Percentiles rank a stretch among this genome's conserved stretches.
phyloP scores from a whole-genome alignment of 2,329 filamentous ascomycete genomes.

The Colletotrichum noveboracense region DNA sequence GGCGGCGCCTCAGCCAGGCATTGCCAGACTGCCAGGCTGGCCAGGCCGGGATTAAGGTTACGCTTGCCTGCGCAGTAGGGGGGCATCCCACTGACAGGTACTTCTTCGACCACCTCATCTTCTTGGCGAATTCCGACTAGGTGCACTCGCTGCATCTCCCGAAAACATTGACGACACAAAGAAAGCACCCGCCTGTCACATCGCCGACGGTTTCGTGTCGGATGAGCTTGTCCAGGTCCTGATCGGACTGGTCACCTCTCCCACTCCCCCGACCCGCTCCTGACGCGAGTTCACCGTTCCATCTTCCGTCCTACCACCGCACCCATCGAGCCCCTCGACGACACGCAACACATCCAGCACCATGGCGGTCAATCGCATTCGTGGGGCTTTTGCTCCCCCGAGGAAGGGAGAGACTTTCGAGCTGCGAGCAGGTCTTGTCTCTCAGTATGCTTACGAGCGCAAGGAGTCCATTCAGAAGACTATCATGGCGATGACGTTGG shows the following conservation, averaged over 20 bases:
- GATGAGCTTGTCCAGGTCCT: slow-evolving; percentile 18
- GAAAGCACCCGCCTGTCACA: background rate
- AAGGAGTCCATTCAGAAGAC: slow-evolving; percentile 99
- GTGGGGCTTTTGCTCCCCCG: slow-evolving; percentile 89
- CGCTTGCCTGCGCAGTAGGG: slow-evolving; percentile 10
- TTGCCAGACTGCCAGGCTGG: slow-evolving; percentile 6
- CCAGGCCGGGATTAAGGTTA: slow-evolving; percentile 19
- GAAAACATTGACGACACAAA: background rate
- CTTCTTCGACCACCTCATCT: slow-evolving; percentile 22
- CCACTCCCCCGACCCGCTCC: background rate
- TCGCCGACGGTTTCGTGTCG: background rate
- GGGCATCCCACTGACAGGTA: slow-evolving; percentile 13
- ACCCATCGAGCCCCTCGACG: slow-evolving; percentile 30
- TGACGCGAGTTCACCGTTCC: background rate
- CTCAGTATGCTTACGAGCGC: slow-evolving; percentile 98
- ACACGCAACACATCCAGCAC: slow-evolving; percentile 30
- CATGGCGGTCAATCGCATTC: slow-evolving; percentile 97
- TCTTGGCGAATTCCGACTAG: slow-evolving; percentile 17
- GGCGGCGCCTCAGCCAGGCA: background rate
- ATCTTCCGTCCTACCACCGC: background rate
- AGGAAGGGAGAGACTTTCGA: slow-evolving; percentile 98
- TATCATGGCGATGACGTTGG: slow-evolving; percentile 99
- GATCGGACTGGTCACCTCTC: slow-evolving; percentile 15
- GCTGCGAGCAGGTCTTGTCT: slow-evolving; percentile 91
- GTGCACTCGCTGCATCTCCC: slow-evolving; percentile 1